A percentile compares a stretch with the other conserved stretches of the same genome.
Evolutionary conservation across 768 basidiomycete species (phyloP).

Genomic region (Crepidotus variabilis): DNA sequence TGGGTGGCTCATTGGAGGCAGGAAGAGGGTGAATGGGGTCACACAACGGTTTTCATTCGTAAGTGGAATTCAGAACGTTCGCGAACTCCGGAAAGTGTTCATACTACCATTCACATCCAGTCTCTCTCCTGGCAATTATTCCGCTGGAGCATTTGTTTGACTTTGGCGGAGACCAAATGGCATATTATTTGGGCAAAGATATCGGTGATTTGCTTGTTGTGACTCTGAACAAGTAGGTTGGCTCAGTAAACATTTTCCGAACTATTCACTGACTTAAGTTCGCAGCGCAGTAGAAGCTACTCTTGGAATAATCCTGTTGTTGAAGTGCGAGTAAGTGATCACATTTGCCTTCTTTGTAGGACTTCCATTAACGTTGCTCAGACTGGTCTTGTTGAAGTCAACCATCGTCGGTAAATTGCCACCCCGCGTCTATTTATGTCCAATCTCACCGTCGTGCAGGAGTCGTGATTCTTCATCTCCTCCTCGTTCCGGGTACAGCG

Average conservation of each 20-base stretch:
- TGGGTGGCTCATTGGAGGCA: conserved; percentile 52
- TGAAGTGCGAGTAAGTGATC: conserved; percentile 66
- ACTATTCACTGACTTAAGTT: neutral
- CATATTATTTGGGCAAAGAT: conserved; percentile 55
- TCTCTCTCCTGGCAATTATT: conserved; percentile 63
- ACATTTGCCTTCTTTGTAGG: neutral
- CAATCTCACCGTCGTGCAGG: conserved; percentile 29
- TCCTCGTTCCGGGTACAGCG: conserved; percentile 66
- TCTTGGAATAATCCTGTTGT: conserved; percentile 61
- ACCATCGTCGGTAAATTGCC: conserved; percentile 55
- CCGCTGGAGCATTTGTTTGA: conserved; percentile 67
- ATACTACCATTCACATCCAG: conserved; percentile 23
- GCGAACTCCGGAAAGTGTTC: neutral
- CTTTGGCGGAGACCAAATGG: conserved; percentile 55
- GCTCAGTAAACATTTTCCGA: neutral
- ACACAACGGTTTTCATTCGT: conserved; percentile 41
- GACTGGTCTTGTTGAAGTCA: conserved; percentile 61
- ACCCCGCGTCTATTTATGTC: neutral
- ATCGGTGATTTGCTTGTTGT: conserved; percentile 64
- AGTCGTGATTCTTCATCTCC: conserved; percentile 69
- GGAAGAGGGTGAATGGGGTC: conserved; percentile 22
- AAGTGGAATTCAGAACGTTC: conserved; percentile 16
- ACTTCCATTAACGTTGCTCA: conserved; percentile 17
- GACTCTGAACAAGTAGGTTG: conserved; percentile 60
- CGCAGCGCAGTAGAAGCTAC: conserved; percentile 67